Base-by-base conservation (phyloP, 495 filamentous ascomycete species). In the Penicillium samsonianum region DNA sequence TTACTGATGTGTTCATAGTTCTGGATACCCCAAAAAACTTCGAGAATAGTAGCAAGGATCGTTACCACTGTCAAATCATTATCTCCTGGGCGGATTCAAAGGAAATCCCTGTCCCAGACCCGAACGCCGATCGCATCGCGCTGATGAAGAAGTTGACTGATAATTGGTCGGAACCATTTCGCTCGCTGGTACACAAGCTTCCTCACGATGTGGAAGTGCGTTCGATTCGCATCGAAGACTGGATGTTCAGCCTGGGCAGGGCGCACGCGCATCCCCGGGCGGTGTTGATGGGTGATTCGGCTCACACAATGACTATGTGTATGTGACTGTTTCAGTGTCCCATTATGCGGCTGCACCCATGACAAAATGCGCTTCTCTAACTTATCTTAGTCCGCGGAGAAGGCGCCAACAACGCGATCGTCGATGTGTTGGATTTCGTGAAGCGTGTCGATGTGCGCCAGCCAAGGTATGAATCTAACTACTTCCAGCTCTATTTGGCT, bases 291-390 rank as follows among this genome's bases (percentile, higher is more conserved):
- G 78, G 79, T 0, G 82, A 84, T 57, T 75, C 82, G 2, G 80
- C 79, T 12, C 81, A 85, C 62, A 73, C 81, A 26, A 84, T 86
- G 78, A 79, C 73, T 4, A 82, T 82, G 82, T 83, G 80, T 82
- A 72, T 28, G 77, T 63, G 17, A 8, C 58, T 31, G 56, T 44
- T 52, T 12, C 23, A 30, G 0, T 17, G 8, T 16, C 43, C 23
- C 16, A 40, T 3, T 20, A 33, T 35, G 19, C 9, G 43, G 53
- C 40, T n/a, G n/a, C n/a, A n/a, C n/a, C n/a, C 10, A 4, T 26
- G 16, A n/a, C 1, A 9, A 2, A 31, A 14, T 0, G n/a, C 22
- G 38, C 16, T 11, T 20, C 3, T 11, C 42, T 55, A 20, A 40
- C 23, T 30, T 58, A 22, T 19, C 33, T 17, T 52, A 79, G 73